Percentiles rank a stretch among this genome's conserved stretches.
These are phyloP conservation scores for Xylariales sp. DNA, from an alignment of 2,329 filamentous ascomycete genomes.

Conservation along the genomic window DNA sequence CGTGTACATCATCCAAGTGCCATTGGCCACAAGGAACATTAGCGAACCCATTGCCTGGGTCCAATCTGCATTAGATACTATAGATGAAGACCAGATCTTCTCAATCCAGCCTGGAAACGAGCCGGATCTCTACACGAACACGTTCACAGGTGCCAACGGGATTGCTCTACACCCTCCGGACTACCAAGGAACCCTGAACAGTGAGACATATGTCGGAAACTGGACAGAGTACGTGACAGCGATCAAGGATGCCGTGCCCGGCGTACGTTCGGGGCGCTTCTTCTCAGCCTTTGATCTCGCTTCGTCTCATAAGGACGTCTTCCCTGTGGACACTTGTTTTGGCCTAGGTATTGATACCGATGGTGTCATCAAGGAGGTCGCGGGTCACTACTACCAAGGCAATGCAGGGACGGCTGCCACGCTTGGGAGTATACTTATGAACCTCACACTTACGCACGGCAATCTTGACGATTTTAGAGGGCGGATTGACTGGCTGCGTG, in stretches of 20 bases:
- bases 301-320: conserved; percentile 45
- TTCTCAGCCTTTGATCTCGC: conserved; percentile 53
- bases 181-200: conserved; percentile 51
- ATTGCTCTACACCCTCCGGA: conserved; percentile 49
- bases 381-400: conserved; percentile 55
- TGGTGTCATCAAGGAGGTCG: conserved; percentile 50
- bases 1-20: conserved; percentile 52
- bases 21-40: conserved; percentile 51
- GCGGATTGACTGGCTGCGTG: conserved; percentile 50
- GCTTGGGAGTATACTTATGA: conserved; percentile 49
- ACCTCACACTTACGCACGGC: conserved; percentile 44
- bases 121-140: conserved; percentile 50
- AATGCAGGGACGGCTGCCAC: conserved; percentile 47
- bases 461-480: conserved; percentile 48
- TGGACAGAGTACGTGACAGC: conserved; percentile 51
- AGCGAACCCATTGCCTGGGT: conserved; percentile 52
- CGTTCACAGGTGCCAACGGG: conserved; percentile 43
- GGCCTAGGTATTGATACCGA: conserved; percentile 50
- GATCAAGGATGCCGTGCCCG: conserved; percentile 44
- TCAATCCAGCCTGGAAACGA: conserved; percentile 54
- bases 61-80: conserved; percentile 45
- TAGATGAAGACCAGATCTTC: conserved; percentile 51
- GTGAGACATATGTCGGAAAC: conserved; percentile 52
- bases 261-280: conserved; percentile 46
- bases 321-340: conserved; percentile 49